Base-by-base conservation (phyloP, 495 filamentous ascomycete species). In the Aspergillus kassunensis region DNA sequence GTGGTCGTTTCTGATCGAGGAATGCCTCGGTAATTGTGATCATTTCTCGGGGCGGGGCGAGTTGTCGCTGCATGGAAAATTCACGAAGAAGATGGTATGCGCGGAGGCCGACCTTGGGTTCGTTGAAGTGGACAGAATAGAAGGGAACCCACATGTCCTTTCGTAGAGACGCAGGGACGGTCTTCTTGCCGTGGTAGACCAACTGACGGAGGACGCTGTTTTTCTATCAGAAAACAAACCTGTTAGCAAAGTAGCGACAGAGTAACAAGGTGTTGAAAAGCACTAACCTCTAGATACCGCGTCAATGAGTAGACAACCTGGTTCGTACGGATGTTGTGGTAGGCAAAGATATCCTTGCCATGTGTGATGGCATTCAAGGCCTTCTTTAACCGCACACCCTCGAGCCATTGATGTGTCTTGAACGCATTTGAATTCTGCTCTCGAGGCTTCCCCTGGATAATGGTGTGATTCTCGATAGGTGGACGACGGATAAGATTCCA, bases 81-180 rank as follows among this genome's bases (percentile, higher is more conserved):
- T 98, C 93, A 56, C 88, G 88, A 45, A 97, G 82, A 55, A 85
- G 83, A 44, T 84, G 81, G 70, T 78, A 96, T 27, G 90, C 87
- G 57, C 80, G 76, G 36, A 87, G 81, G 12, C 93, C 93, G 56
- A 89, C 70, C 31, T 74, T 60, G 34, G 75, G 67, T 25, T 76
- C 67, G 20, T 83, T 79, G 67, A 97, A 90, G 59, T 82, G 71
- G 34, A 96, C 82, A 34, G 85, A 78, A 51, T 82, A 89, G 61
- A 93, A 78, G 0, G 89, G 88, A n/a, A 69, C 70, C 93, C 93
- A 98, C 68, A 91, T 81, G 66, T 98, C 93, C 72, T 90, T 91
- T 53, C 93, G 90, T 37, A 97, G 69, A 43, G 79, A 74, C 47
- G 82, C 65, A 4, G 91, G 91, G 29, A 86, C 77, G 54, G 88